Base-by-base conservation (phyloP, 2,329 filamentous ascomycete species). In the Fusarium chuoi region DNA sequence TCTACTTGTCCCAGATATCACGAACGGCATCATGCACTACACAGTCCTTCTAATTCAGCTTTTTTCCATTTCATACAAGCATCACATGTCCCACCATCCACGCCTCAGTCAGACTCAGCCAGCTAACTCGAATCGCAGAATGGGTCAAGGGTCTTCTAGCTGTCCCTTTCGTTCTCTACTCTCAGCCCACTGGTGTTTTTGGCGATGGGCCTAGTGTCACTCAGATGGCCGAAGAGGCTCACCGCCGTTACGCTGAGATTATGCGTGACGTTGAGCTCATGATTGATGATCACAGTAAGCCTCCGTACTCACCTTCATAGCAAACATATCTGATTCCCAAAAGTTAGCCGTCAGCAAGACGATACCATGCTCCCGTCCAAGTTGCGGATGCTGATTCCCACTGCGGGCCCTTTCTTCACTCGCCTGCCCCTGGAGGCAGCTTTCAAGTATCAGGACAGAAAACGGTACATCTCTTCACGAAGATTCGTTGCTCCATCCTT, bases 101-200 rank as follows among this genome's bases (percentile, higher is more conserved):
- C 39, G 28, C 39, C 24, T 42, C 44, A 36, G 42, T 57, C 62
- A 60, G 36, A 48, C 28, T 30, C 30, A 54, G 38, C 24, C 28
- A 35, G 20, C 70, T 74, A 36, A 74, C 49, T 38, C 26, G 18
- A n/a, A 51, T 24, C n/a, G 70, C 78, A 91, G 94, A 98, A 92
- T 98, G 96, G 96, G 94, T 98, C 87, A 98, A 99, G 84, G 94
- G 93, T 44, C 89, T 98, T 8, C 87, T 98, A 18, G 96, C 96
- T 3, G 96, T 98, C 2, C 96, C 96, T 0, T 99, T 99, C 81
- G 96, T 99, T 44, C 89, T 99, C 61, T 95, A 98, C 82, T 98
- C 96, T 3, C 95, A 98, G 81, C 96, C 96, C 7, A 97, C 94
- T 2, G 94, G 94, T 26, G 90, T 95, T 46, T 95, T 96, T 78